Conservation (phyloP, 1,284 basidiomycete genomes). For the Ganoderma resinaceum region DNA sequence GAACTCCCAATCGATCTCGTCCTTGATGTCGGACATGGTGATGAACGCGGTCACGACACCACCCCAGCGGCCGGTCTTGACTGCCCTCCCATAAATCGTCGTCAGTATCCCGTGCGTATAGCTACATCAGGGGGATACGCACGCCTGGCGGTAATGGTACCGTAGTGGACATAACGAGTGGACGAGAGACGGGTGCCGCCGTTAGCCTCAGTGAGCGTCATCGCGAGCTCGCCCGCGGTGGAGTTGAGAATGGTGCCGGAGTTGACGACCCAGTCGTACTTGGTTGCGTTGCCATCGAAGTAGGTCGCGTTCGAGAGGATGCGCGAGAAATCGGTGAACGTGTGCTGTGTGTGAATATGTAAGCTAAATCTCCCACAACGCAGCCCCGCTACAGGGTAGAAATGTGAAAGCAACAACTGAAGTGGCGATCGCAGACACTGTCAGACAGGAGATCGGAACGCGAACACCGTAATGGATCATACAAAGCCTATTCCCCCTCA, state of each 20-base stretch:
- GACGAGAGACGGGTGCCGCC: constrained; percentile 81
- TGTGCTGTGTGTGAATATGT: constrained; percentile 49
- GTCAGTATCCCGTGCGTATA: not conserved
- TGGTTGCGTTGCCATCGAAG: constrained; percentile 78
- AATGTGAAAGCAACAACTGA: not conserved
- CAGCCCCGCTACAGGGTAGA: not conserved
- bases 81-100: constrained; percentile 40
- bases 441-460: not conserved
- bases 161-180: constrained; percentile 85
- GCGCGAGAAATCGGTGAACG: constrained; percentile 70
- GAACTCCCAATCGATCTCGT: constrained; percentile 90
- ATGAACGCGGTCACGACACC: constrained; percentile 87
- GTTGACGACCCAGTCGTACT: constrained; percentile 78
- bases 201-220: constrained; percentile 71
- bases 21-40: constrained; percentile 85
- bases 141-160: constrained; percentile 75
- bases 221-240: constrained; percentile 66
- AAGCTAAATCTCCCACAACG: not conserved
- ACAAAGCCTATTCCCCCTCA: not conserved
- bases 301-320: constrained; percentile 68
- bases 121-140: constrained; percentile 36
- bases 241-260: constrained; percentile 70
- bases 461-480: not conserved
- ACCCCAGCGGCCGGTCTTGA: constrained; percentile 73
- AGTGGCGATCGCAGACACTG: not conserved